Evolutionary conservation across 1,284 basidiomycete genomes (phyloP).

Genomic region (Ceratobasidium sp.): DNA sequence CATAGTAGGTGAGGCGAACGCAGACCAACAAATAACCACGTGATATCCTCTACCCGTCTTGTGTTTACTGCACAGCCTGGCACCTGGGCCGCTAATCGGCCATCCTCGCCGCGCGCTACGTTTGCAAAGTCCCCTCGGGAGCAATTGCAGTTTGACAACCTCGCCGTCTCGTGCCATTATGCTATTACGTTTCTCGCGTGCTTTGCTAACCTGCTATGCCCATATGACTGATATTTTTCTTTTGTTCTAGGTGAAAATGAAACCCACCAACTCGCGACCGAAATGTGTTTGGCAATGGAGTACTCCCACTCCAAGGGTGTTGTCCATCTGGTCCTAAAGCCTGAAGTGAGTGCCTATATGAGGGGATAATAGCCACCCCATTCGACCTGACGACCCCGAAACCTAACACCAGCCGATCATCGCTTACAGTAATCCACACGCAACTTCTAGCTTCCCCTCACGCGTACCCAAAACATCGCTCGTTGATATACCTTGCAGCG

Average conservation of each 20-base stretch:
- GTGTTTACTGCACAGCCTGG: too few species aligned
- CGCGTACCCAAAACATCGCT: background rate
- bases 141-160: background rate
- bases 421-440: background rate
- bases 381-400: background rate
- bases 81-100: background rate
- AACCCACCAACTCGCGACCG: slow-evolving; percentile 73
- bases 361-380: slow-evolving; percentile 10
- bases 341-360: slow-evolving; percentile 67
- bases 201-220: background rate
- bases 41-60: too few species aligned
- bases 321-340: slow-evolving; percentile 92
- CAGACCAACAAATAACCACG: too few species aligned
- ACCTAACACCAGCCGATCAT: background rate
- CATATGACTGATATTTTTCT: slow-evolving; percentile 10
- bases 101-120: background rate
- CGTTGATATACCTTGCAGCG: slow-evolving; percentile 17
- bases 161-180: background rate
- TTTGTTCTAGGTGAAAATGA: slow-evolving; percentile 65
- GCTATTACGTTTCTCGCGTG: background rate
- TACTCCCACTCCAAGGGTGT: slow-evolving; percentile 82
- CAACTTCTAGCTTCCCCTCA: background rate
- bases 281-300: slow-evolving; percentile 64
- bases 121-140: background rate
- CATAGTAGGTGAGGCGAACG: too few species aligned